phyloP scores from a whole-genome alignment of 2,329 filamentous ascomycete genomes.

The Chrysoporthe cubensis region DNA sequence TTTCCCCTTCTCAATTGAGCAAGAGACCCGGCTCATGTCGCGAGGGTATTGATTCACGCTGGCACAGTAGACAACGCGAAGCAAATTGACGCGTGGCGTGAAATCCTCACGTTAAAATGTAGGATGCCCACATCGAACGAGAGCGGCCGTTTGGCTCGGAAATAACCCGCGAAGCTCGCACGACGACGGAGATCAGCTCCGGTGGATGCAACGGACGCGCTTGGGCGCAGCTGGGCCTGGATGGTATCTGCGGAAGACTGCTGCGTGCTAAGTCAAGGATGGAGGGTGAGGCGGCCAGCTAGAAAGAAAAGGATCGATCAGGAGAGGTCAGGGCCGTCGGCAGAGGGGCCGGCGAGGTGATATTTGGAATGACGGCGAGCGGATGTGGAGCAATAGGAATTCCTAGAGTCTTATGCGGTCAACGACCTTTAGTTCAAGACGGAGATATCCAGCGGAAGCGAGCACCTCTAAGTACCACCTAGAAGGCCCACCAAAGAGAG shows the following conservation, averaged over 20 bases:
- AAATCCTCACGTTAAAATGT: background rate
- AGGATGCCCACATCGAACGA: slow-evolving; percentile 3
- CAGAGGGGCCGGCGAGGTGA: slow-evolving; percentile 17
- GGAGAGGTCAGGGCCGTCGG: slow-evolving; percentile 13
- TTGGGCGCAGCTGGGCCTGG: background rate
- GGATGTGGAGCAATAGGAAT: slow-evolving; percentile 21
- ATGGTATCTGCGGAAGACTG: background rate
- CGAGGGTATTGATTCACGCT: background rate
- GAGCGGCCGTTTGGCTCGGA: slow-evolving; percentile 20
- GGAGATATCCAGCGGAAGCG: slow-evolving; percentile 27
- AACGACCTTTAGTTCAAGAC: slow-evolving; percentile 20
- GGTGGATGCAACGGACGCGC: background rate
- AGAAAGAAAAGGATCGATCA: background rate
- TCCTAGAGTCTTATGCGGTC: slow-evolving; percentile 10
- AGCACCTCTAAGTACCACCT: slow-evolving; percentile 19
- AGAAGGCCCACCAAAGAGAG: slow-evolving; percentile 17
- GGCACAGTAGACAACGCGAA: background rate
- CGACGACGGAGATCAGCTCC: background rate
- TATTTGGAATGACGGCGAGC: slow-evolving; percentile 26
- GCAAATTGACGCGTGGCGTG: background rate
- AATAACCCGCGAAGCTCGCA: slow-evolving; percentile 6
- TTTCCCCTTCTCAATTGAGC: slow-evolving; percentile 18
- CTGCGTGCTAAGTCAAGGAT: background rate
- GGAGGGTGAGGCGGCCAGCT: background rate
- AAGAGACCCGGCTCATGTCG: slow-evolving; percentile 25